Evolutionary conservation across 768 basidiomycete genomes (phyloP).

Genomic region (Mycena floridula): DNA sequence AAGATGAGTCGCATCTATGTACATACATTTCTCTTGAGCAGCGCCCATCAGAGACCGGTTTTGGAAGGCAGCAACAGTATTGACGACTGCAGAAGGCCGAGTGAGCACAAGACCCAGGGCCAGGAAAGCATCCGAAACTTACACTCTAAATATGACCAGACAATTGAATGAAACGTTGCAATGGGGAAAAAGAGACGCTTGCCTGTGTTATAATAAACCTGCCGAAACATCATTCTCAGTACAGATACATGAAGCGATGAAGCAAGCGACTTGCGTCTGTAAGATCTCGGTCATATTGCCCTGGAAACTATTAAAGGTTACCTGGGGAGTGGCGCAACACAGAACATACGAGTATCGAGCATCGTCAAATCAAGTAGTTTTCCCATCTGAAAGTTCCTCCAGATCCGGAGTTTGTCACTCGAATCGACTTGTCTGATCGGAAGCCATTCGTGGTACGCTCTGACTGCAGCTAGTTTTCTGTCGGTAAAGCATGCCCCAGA

Average conservation of each 20-base stretch:
- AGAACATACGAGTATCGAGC: conserved; percentile 52
- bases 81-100: conserved; percentile 30
- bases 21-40: conserved; percentile 45
- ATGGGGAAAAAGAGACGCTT: conserved; percentile 4
- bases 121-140: background rate
- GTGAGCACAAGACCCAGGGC: background rate
- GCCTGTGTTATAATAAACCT: conserved; percentile 40
- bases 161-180: background rate
- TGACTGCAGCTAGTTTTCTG: conserved; percentile 50
- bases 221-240: background rate
- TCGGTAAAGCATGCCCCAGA: conserved; percentile 55
- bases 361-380: conserved; percentile 56
- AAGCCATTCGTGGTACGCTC: conserved; percentile 60
- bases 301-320: conserved; percentile 17
- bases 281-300: conserved; percentile 52
- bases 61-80: conserved; percentile 31
- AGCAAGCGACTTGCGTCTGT: conserved; percentile 36
- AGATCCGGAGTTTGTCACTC: conserved; percentile 51
- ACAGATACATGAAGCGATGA: background rate
- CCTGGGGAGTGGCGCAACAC: background rate
- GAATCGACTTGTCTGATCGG: conserved; percentile 53
- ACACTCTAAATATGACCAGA: conserved; percentile 3
- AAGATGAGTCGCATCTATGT: too few species aligned
- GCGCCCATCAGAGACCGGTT: conserved; percentile 51
- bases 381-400: conserved; percentile 60